Base-by-base conservation (phyloP, 495 filamentous ascomycete species). In the Friedmanniomyces simplex region DNA sequence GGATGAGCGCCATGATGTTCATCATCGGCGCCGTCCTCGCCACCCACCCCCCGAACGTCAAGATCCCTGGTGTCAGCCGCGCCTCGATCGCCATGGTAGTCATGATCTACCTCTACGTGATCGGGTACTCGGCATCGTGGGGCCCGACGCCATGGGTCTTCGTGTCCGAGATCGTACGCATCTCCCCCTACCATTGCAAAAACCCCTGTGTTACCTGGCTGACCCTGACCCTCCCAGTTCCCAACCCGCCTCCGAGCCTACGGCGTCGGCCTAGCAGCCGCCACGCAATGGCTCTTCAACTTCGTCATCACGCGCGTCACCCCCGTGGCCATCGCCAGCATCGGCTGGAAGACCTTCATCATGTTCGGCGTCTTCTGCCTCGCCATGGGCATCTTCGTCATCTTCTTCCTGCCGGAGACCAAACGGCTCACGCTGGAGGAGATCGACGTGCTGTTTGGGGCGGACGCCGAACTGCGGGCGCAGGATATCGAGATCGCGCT, bases 191-290 rank as follows among this genome's bases (percentile, higher is more conserved):
- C 8, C n/a, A 48, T 20, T n/a, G n/a, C n/a, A n/a, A n/a, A n/a
- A n/a, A n/a, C n/a, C n/a, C n/a, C n/a, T n/a, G n/a, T n/a, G n/a
- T 7, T 87, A 85, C 55, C 83, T 83, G 58, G 79, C 8, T 85
- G 39, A 78, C 77, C 10, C 83, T 88, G 73, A 89, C 89, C 63
- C 16, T 16, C 16, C 16, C 34, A 37, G 34, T 85, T 85, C 11
- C 79, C 83, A 7, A 84, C 83, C 4, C 78, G 85, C 3, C 75
- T 90, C 3, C 77, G 86, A 24, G 81, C 82, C 10, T 77, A 83
- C 65, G 86, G 86, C 59, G 85, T 90, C 2, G 78, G 83, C 2
- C 66, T 85, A 24, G 84, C 79, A 2, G 81, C 84, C 0, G 81
- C 86, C n/a, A 87, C 84, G 1, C 76, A 78, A 64, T 78, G 76